Evolutionary conservation across 768 basidiomycete genomes (phyloP).

Genomic region (Panaeolus cyanescens): DNA sequence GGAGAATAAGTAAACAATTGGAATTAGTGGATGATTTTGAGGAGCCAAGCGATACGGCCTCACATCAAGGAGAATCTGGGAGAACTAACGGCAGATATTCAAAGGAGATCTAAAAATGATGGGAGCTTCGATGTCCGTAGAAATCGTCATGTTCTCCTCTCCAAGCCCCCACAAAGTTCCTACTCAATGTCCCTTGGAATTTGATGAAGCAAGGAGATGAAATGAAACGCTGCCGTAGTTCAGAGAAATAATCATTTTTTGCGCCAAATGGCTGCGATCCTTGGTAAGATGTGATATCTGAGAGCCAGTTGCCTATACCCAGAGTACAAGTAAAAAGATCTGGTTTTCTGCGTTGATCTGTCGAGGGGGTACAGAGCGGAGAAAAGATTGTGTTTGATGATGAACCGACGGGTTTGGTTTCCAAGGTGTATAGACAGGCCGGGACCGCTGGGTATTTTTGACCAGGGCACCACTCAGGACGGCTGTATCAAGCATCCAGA

Average conservation of each 20-base stretch:
- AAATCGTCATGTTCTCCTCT: neutral
- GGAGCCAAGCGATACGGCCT: too few species aligned
- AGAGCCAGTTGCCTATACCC: too few species aligned
- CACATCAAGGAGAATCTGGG: neutral
- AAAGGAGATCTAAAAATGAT: neutral
- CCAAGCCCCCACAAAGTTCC: neutral
- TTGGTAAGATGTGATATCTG: neutral
- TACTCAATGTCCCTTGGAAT: neutral
- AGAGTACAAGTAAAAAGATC: too few species aligned
- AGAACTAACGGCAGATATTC: neutral
- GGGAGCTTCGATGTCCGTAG: neutral
- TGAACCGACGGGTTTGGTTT: too few species aligned
- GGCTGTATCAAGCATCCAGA: too few species aligned
- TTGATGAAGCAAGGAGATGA: neutral
- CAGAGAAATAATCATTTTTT: neutral
- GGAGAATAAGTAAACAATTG: neutral
- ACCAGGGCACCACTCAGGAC: too few species aligned
- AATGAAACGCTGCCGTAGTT: neutral
- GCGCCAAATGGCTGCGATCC: neutral
- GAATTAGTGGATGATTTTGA: neutral
- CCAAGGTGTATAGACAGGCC: too few species aligned
- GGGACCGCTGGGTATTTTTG: too few species aligned
- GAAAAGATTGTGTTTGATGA: too few species aligned
- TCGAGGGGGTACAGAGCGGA: too few species aligned
- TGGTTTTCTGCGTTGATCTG: too few species aligned